A percentile compares a stretch with the other conserved stretches of the same genome.
Conservation (phyloP, 495 filamentous ascomycete genomes). For the Pyronema domesticum region DNA sequence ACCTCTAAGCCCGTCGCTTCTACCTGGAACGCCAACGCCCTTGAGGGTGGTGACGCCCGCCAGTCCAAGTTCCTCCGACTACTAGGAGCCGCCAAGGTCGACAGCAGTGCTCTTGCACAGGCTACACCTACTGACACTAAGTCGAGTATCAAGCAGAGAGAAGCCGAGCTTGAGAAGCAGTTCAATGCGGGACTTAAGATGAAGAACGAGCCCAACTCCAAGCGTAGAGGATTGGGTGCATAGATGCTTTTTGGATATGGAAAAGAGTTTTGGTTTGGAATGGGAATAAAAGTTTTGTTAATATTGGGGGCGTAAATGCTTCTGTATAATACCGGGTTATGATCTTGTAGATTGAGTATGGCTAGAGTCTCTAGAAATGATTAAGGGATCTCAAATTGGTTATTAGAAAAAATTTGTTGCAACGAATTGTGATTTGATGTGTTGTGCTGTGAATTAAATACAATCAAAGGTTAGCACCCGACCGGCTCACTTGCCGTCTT, state of each 20-base stretch:
- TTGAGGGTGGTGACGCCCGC: conserved; percentile 33
- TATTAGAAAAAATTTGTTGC: too few species aligned
- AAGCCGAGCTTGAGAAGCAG: conserved; percentile 41
- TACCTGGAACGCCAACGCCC: conserved; percentile 34
- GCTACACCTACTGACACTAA: background rate
- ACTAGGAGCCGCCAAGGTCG: conserved; percentile 31
- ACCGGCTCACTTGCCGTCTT: too few species aligned
- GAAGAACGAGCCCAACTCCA: conserved; percentile 36
- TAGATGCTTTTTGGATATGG: conserved; percentile 15
- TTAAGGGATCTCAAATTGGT: too few species aligned
- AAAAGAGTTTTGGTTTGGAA: background rate
- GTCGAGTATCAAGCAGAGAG: conserved; percentile 26
- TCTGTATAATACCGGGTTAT: too few species aligned
- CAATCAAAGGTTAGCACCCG: too few species aligned
- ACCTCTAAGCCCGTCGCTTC: background rate
- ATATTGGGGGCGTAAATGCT: too few species aligned
- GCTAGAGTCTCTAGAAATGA: too few species aligned
- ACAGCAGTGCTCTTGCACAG: background rate
- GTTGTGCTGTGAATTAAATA: too few species aligned
- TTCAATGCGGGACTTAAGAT: conserved; percentile 39
- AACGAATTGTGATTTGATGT: too few species aligned
- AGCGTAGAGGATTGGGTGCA: conserved; percentile 38
- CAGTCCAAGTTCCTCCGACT: conserved; percentile 41
- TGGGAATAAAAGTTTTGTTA: too few species aligned
- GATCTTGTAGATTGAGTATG: too few species aligned